Base-by-base conservation (phyloP, 2,329 filamentous ascomycete genomes). In the Fusarium burgessii region DNA sequence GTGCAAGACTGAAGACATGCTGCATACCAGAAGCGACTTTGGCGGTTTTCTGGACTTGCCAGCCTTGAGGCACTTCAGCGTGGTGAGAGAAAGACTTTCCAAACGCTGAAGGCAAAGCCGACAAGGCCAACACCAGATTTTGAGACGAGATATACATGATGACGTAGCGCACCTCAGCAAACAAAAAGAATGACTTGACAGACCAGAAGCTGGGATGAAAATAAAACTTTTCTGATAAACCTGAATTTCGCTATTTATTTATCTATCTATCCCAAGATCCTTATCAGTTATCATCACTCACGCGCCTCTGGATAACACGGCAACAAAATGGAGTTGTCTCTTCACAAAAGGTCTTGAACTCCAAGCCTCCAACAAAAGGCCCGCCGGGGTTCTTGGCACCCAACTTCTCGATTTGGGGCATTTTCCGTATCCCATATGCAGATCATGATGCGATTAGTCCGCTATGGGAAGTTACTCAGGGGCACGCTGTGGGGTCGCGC, bases 1-100 rank as follows among this genome's bases (percentile, higher is more conserved):
- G 46, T 17, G 67, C 67, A 32, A 70, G 60, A 13, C 66, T 70
- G 49, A 70, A 70, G 55, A 70, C 61, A 1, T 70, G 66, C 12
- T 70, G 50, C 9, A 58, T 70, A 3, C 40, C 62, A 8, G 51
- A 17, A 4, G 66, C 33, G 6, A 58, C 17, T 9, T 42, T 27
- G 17, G 58, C 46, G 5, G 38, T 45, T 0, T 68, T 52, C 6
- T 68, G 41, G 17, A 55, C 51, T 10, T 63, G 46, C 66, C 66
- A 68, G 23, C 66, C 65, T 6, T 41, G 50, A 10, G 65, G 65
- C 0, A 35, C 58, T 15, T 52, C 23, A 3, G 50, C 29, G 10
- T 68, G 65, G 32, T 68, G 65, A 8, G 65, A 68, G 23, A 68
- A 68, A 2, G 64, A 63, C 11, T 68, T 68, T 29, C 50, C 50